Evolutionary conservation across 805 yeast genomes (phyloP), one percentile per base, ranked within the genome.

Genomic region (Candida orba): DNA sequence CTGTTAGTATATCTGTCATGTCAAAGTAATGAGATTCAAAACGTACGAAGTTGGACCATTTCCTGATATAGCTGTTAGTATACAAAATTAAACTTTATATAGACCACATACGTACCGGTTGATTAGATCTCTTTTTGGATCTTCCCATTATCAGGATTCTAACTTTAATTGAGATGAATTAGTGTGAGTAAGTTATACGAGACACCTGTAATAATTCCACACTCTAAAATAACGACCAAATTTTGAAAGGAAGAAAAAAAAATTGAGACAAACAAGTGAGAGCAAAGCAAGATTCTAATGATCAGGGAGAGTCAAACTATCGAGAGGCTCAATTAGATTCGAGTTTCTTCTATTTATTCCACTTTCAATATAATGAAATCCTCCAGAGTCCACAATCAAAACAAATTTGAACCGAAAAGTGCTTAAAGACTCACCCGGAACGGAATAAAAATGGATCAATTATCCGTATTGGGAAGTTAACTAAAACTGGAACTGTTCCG

Each of bases 31-130:
- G 13, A 14, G n/a, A 14, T 25, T 25, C 10, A 27, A 4, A 20
- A 59, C 62, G 24, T 53, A 60, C 65, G 54, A 27, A 60, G 58
- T 47, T 60, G 65, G 8, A 58, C 59, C 73, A 69, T 69, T 52
- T 69, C 73, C 69, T 67, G 50, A 12, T 3, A 20, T 8, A 12
- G 15, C 7, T 2, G 36, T 30, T 20, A 8, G 32, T 18, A 13
- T 43, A 36, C 42, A 8, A n/a, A n/a, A 29, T 4, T 6, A 29
- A 12, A 13, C 7, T 13, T 13, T 10, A 29, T 3, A 15, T 3
- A 22, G 12, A 1, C 7, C 2, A 29, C 5, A 32, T 2, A 49
- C 58, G 31, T 32, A 52, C 58, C 37, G 56, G 54, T 22, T 49
- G 57, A n/a, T 49, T 46, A 14, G 42, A 36, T 25, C 48, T 44